These are phyloP conservation scores for Phyllosticta citrichinensis DNA, from an alignment of 2,329 filamentous ascomycete species.

Conservation along the genomic window DNA sequence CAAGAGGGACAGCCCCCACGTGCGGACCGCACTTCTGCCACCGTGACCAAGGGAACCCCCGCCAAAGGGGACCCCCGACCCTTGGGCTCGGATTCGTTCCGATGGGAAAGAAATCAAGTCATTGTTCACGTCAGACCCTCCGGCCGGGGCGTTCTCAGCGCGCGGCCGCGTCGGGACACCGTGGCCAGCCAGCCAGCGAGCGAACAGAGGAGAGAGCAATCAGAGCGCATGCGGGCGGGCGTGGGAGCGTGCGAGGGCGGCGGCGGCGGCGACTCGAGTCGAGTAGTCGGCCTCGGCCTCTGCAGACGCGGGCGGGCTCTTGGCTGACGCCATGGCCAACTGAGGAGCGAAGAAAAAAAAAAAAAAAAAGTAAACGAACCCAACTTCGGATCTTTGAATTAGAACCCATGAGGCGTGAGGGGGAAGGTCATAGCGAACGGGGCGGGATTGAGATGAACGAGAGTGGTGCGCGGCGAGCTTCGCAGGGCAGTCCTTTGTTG, in stretches of 20 bases:
- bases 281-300: neutral
- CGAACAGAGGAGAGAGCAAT: no score
- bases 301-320: neutral
- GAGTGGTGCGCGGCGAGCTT: neutral
- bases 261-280: neutral
- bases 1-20: neutral
- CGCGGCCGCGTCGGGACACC: neutral
- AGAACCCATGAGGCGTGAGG: neutral
- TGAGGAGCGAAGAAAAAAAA: no score
- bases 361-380: neutral
- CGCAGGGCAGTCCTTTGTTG: neutral
- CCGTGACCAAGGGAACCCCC: neutral
- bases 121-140: neutral
- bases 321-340: neutral
- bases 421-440: neutral
- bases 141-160: neutral
- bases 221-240: neutral
- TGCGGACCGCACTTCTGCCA: neutral
- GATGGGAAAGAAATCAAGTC: neutral
- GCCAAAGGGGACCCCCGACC: neutral
- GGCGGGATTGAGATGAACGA: neutral
- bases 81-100: neutral
- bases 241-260: neutral
- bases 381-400: neutral
- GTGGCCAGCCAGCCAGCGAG: neutral